Base-by-base conservation (phyloP, 73 alveolate genomes). In the Strombidium stylifer region DNA sequence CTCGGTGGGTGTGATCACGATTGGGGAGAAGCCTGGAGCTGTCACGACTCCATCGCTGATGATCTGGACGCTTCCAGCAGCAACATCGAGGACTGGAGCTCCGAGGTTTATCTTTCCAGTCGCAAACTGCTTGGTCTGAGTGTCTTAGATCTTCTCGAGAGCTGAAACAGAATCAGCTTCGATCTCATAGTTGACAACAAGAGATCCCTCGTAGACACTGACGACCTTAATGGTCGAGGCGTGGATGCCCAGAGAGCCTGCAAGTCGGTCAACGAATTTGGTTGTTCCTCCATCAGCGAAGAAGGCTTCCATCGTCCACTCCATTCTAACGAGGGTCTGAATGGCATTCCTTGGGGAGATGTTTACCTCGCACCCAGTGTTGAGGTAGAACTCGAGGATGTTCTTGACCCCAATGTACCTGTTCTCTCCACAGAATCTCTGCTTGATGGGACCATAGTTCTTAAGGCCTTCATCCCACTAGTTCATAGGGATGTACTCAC, bases 401-500 rank as follows among this genome's bases (percentile, higher is more conserved):
- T 52, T 52, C 67, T 25, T 25, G 48, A 52, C 26, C 16, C 46
- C 26, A 6, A 52, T 25, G 46, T 25, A 52, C 26, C 67, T 52
- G 67, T 52, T 52, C 27, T 20, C 45, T 52, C 67, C 67, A 15
- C 67, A 52, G n/a, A 34, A 24, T 3, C 60, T 0, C 25, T 53
- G 32, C 36, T 61, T 34, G 1, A 77, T 30, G 32, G 32, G 76
- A 23, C 36, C 53, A 3, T 19, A 51, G 26, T 25, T 34, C 18
- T 28, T 53, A 10, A 50, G 0, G 0, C 42, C 34, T 19, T 54
- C 60, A 34, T 45, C 54, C 66, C 73, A 77, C 1, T 68, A 39
- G 26, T 52, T 53, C 24, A 40, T 64, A 0, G 41, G 57, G 4
- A 69, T 52, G 3, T 11, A 12, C 0, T 16, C 39, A 0, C 40